These are phyloP conservation scores for Lasiodiplodia gonubiensis DNA, from an alignment of 2,329 filamentous ascomycete species.

Conservation along the genomic window DNA sequence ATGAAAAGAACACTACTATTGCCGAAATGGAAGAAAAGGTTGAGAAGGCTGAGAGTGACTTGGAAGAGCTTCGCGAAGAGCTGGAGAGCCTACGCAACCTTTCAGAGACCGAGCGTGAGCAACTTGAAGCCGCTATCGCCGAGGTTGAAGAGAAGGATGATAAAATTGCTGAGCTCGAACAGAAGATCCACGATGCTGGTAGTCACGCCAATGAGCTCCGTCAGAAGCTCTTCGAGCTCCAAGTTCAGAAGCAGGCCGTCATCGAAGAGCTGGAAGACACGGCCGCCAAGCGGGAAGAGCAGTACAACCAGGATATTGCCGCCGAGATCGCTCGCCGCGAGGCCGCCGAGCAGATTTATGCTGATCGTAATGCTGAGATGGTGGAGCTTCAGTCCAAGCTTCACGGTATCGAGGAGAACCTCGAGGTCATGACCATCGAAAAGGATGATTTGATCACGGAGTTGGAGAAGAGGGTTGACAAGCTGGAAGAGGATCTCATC, in stretches of 20 bases:
- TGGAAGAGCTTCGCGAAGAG: constrained; percentile 40
- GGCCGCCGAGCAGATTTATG: constrained; percentile 43
- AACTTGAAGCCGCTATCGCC: constrained; percentile 52
- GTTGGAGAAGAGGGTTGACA: constrained; percentile 42
- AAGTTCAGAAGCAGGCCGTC: constrained; percentile 49
- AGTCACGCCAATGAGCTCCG: constrained; percentile 56
- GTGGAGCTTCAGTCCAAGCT: constrained; percentile 44
- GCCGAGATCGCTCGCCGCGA: constrained; percentile 48
- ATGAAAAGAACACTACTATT: constrained; percentile 46
- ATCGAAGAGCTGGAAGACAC: constrained; percentile 47
- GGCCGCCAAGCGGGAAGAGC: constrained; percentile 47
- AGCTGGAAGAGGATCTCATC: constrained; percentile 44
- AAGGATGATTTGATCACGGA: constrained; percentile 42
- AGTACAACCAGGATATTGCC: constrained; percentile 47
- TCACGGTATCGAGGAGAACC: constrained; percentile 37
- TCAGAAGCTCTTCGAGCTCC: constrained; percentile 54
- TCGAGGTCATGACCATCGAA: constrained; percentile 40
- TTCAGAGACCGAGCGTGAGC: constrained; percentile 48
- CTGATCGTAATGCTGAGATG: constrained; percentile 43
- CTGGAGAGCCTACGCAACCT: constrained; percentile 45
- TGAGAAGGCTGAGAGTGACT: constrained; percentile 39
- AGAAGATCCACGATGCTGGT: constrained; percentile 49
- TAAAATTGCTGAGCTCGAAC: constrained; percentile 49
- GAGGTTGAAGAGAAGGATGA: constrained; percentile 51
- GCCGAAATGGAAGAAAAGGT: constrained; percentile 46